Conservation (phyloP, 75 land plant genomes). For the Sequoiadendron giganteum region DNA sequence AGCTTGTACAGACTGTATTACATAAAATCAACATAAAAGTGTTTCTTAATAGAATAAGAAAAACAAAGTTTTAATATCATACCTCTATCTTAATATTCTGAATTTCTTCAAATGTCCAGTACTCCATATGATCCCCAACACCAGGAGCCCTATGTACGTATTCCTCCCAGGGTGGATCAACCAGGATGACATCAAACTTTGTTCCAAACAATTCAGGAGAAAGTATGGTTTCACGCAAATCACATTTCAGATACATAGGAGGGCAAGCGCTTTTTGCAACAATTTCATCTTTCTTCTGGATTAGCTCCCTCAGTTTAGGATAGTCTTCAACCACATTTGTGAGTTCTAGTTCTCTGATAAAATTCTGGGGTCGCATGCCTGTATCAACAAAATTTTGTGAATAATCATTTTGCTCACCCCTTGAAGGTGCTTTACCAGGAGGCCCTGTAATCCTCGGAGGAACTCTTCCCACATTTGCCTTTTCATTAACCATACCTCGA, state of each 20-base stretch:
- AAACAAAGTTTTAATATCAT: background rate
- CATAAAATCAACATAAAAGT: background rate
- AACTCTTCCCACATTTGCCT: conserved; percentile 49
- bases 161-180: conserved; percentile 99
- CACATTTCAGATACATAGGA: conserved; percentile 88
- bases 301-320: conserved; percentile 95
- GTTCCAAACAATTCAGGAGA: conserved; percentile 87
- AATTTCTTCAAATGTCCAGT: conserved; percentile 95
- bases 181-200: conserved; percentile 98
- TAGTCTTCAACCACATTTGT: conserved; percentile 95
- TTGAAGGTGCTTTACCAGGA: conserved; percentile 89
- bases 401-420: conserved; percentile 99
- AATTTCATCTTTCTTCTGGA: conserved; percentile 91
- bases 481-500: conserved; percentile 64
- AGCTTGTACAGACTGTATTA: background rate
- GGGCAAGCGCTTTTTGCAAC: conserved; percentile 76
- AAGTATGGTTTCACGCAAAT: conserved; percentile 61
- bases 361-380: conserved; percentile 95
- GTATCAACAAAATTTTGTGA: conserved; percentile 99
- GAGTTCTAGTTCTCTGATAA: conserved; percentile 91
- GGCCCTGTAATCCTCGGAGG: conserved; percentile 70
- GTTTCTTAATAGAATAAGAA: background rate
- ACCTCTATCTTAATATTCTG: conserved; percentile 95
- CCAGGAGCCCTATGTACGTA: conserved; percentile 98
- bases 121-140: conserved; percentile 90